Conservation (phyloP, 2,329 filamentous ascomycete genomes). For the Aspergillus quadricinctus region DNA sequence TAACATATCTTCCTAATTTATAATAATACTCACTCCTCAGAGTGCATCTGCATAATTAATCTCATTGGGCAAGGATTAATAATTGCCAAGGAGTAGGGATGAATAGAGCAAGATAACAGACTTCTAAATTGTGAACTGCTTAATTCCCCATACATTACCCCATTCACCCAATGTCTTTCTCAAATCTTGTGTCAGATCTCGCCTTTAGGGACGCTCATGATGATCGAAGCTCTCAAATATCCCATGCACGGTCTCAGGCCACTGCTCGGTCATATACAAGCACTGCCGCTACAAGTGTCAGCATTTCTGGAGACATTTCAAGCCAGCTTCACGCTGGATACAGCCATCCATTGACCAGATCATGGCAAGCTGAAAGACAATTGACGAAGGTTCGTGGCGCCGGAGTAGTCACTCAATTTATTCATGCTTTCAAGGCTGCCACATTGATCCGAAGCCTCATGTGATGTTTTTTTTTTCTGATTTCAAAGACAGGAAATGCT, state of each 20-base stretch:
- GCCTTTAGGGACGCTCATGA: conserved; percentile 43
- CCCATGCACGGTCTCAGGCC: conserved; percentile 34
- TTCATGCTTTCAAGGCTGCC: neutral
- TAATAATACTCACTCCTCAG: neutral
- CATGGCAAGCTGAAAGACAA: conserved; percentile 81
- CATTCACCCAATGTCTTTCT: conserved; percentile 43
- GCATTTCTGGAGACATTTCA: conserved; percentile 63
- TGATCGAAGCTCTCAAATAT: conserved; percentile 42
- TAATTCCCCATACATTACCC: neutral
- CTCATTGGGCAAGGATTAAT: neutral
- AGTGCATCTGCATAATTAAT: no score
- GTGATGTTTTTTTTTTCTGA: neutral
- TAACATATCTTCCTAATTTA: neutral
- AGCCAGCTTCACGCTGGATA: conserved; percentile 82
- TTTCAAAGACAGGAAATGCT: conserved; percentile 73
- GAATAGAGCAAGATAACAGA: neutral
- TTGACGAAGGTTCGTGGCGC: conserved; percentile 66
- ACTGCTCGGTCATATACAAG: conserved; percentile 44
- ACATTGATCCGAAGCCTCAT: neutral
- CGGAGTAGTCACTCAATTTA: neutral
- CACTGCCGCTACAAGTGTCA: conserved; percentile 48
- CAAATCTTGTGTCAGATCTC: conserved; percentile 47
- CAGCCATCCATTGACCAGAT: conserved; percentile 70
- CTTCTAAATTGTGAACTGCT: neutral
- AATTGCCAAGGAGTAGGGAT: neutral